Evolutionary conservation across 2,329 filamentous ascomycete genomes (phyloP).

Genomic region (Pyricularia pennisetigena): DNA sequence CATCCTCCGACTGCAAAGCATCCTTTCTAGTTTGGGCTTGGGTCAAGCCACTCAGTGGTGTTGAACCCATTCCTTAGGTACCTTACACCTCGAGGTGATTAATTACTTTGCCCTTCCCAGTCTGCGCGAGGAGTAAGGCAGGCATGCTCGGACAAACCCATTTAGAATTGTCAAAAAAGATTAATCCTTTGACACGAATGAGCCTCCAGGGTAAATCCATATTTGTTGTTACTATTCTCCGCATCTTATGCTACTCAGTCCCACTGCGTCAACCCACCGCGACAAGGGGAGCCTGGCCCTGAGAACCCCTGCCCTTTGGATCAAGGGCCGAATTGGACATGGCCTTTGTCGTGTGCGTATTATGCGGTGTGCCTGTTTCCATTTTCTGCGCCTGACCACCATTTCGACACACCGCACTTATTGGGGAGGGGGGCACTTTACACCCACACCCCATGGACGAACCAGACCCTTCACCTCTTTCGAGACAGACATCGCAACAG

Average conservation of each 20-base stretch:
- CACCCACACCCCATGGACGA: constrained; percentile 6
- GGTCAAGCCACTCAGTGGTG: background rate
- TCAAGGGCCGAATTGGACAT: background rate
- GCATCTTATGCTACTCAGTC: constrained; percentile 4
- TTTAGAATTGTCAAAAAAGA: background rate
- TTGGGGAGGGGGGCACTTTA: constrained; percentile 5
- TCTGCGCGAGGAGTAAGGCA: background rate
- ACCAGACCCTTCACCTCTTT: constrained; percentile 14
- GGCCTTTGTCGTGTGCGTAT: background rate
- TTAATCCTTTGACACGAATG: background rate
- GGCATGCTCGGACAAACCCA: background rate
- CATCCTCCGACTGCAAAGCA: background rate
- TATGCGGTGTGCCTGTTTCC: background rate
- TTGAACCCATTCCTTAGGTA: too few species aligned
- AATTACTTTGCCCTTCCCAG: background rate
- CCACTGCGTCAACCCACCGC: background rate
- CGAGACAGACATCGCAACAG: constrained; percentile 24
- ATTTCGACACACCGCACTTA: constrained; percentile 1
- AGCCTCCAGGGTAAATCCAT: background rate
- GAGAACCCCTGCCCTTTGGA: background rate
- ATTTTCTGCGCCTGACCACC: background rate
- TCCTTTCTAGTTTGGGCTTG: background rate
- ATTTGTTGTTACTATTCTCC: constrained; percentile 1
- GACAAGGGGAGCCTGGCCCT: background rate
- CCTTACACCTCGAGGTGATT: background rate